phyloP scores from a whole-genome alignment of 1,284 basidiomycete genomes.

The Jaminaea rosea region DNA sequence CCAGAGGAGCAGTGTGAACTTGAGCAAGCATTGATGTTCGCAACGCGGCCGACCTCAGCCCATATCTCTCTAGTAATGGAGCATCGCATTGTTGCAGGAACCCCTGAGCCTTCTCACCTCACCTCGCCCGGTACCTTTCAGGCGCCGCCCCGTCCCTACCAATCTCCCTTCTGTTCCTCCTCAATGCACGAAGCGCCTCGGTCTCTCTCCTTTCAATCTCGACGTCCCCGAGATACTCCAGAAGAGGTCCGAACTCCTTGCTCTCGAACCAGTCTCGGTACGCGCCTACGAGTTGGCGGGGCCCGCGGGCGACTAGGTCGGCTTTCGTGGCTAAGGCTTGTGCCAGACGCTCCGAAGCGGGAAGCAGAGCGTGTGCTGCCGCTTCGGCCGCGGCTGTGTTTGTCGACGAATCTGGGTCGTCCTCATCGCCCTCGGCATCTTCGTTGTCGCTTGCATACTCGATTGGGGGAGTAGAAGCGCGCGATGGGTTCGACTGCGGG shows the following conservation, averaged over 20 bases:
- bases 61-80: background rate
- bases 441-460: too few relatives aligned
- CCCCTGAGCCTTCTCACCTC: background rate
- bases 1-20: too few relatives aligned
- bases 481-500: too few relatives aligned
- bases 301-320: slow-evolving; percentile 51
- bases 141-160: too few relatives aligned
- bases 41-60: too few relatives aligned
- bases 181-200: slow-evolving; percentile 21
- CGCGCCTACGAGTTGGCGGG: slow-evolving; percentile 71
- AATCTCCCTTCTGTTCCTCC: background rate
- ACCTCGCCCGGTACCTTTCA: too few relatives aligned
- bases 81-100: background rate
- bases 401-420: too few relatives aligned
- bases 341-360: background rate
- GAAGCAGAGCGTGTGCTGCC: too few relatives aligned
- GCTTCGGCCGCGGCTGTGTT: too few relatives aligned
- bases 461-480: too few relatives aligned
- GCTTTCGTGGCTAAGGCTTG: background rate
- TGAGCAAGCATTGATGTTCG: too few relatives aligned
- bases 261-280: slow-evolving; percentile 93
- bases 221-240: slow-evolving; percentile 75
- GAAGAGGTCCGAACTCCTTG: slow-evolving; percentile 79
- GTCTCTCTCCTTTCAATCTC: slow-evolving; percentile 63
- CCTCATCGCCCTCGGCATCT: too few relatives aligned